Percentiles rank a stretch among this genome's conserved stretches.
phyloP scores from a whole-genome alignment of 2,329 filamentous ascomycete species.

The Periconia macrospinosa region DNA sequence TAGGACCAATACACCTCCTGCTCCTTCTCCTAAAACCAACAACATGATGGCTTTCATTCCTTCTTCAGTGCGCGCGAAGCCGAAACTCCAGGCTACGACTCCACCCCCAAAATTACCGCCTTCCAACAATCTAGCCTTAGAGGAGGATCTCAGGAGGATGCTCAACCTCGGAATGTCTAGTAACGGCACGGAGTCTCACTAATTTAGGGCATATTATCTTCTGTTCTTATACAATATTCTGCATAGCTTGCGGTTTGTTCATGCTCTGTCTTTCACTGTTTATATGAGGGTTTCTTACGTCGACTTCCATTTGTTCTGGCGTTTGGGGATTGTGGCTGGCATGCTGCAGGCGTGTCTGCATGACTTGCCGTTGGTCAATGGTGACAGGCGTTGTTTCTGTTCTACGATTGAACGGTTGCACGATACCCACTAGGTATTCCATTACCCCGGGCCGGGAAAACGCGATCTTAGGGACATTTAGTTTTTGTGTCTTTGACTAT shows the following conservation, averaged over 20 bases:
- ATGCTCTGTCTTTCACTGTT: conserved; percentile 21
- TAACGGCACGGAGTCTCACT: conserved; percentile 24
- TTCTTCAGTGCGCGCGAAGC: conserved; percentile 40
- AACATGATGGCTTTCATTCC: conserved; percentile 39
- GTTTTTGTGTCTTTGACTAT: conserved; percentile 15
- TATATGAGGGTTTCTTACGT: conserved; percentile 20
- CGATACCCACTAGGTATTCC: conserved; percentile 6
- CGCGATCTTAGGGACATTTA: conserved; percentile 12
- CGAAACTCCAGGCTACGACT: conserved; percentile 21
- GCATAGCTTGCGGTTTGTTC: conserved; percentile 26
- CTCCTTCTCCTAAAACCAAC: conserved; percentile 21
- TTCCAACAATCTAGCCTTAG: conserved; percentile 28
- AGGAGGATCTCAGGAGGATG: conserved; percentile 41
- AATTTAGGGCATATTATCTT: conserved; percentile 5
- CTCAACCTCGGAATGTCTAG: conserved; percentile 33
- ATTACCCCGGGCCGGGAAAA: conserved; percentile 7
- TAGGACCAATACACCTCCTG: conserved; percentile 10
- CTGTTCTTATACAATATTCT: conserved; percentile 19
- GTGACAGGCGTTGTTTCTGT: conserved; percentile 13
- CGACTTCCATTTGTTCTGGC: conserved; percentile 17
- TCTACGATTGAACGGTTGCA: conserved; percentile 13
- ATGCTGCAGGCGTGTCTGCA: conserved; percentile 15
- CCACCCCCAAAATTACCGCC: conserved; percentile 15
- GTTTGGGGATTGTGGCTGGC: conserved; percentile 15
- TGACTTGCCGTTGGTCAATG: conserved; percentile 9